Base-by-base conservation (phyloP, 2,329 filamentous ascomycete species). In the Diaporthe citrichinensis region DNA sequence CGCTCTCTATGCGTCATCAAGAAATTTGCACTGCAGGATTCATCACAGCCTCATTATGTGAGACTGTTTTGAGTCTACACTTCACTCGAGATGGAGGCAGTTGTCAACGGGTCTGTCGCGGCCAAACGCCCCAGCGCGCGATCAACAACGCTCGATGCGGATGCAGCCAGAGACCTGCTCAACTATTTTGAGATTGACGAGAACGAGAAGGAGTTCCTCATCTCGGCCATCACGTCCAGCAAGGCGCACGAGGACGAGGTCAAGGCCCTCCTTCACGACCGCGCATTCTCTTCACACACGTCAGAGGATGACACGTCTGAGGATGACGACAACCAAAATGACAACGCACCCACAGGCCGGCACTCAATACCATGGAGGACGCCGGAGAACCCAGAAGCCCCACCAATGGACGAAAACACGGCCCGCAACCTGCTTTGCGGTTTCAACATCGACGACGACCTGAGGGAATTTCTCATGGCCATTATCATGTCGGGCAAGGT, bases 401-500 rank as follows among this genome's bases (percentile, higher is more conserved):
- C 73, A 51, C 57, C 36, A 17, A 76, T 31, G 53, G 39, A 55
- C 34, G 46, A 62, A 68, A 59, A 58, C n/a, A 46, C 67, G 41
- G 58, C 49, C 23, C 58, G 58, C 71, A 78, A 83, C 71, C 78
- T 83, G 20, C 78, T 85, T 44, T 81, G 79, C 74, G 81, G 82
- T 41, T 85, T 85, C 74, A 78, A 84, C 55, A 31, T 74, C 12
- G 76, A 81, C 74, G 78, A 81, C 6, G 77, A 78, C 8, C 75
- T 82, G 4, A 76, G 69, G n/a, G 71, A 79, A n/a, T 84, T 81
- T 58, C 74, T 84, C 20, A 68, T 72, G 51, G 77, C 80, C 5
- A 59, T 81, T 17, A 79, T 83, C 25, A 77, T 78, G 10, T 79
- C 78, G 17, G 78, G 81, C 61, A 74, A 73, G 23, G 82, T 74